phyloP scores from a whole-genome alignment of 495 filamentous ascomycete species.

The Schizothecium vesticola region DNA sequence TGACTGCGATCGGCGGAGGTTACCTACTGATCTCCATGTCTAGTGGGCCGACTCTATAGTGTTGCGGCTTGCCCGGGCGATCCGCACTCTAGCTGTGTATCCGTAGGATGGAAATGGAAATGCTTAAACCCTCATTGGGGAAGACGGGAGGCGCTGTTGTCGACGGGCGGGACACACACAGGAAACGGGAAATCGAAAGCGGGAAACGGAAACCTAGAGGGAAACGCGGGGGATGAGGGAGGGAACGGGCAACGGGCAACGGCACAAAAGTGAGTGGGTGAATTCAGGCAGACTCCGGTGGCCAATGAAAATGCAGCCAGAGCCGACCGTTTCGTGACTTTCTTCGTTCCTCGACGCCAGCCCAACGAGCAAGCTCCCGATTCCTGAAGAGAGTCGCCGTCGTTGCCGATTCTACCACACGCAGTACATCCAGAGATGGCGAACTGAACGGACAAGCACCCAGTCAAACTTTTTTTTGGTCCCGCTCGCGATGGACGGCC shows the following conservation, averaged over 20 bases:
- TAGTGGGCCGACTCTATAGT: neutral
- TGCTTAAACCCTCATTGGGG: neutral
- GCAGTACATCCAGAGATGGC: too few relatives aligned
- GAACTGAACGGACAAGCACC: too few relatives aligned
- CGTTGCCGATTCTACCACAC: neutral
- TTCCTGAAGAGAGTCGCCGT: neutral
- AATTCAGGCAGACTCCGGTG: neutral
- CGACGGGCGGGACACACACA: neutral
- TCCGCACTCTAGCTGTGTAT: neutral
- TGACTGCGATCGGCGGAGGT: neutral
- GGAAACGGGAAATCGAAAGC: neutral
- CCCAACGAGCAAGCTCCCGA: too few relatives aligned
- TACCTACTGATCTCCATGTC: too few relatives aligned
- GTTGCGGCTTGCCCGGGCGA: neutral
- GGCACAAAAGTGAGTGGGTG: neutral
- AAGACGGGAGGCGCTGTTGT: too few relatives aligned
- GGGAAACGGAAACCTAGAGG: neutral
- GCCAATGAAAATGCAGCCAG: neutral
- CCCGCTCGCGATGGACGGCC: neutral
- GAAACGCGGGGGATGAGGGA: neutral
- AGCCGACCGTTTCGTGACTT: neutral
- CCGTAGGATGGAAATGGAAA: neutral
- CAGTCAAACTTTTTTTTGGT: too few relatives aligned
- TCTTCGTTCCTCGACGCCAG: neutral
- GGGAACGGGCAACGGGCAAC: neutral